Base-by-base conservation (phyloP, 2,329 filamentous ascomycete genomes). In the Thermomyces lanuginosus region DNA sequence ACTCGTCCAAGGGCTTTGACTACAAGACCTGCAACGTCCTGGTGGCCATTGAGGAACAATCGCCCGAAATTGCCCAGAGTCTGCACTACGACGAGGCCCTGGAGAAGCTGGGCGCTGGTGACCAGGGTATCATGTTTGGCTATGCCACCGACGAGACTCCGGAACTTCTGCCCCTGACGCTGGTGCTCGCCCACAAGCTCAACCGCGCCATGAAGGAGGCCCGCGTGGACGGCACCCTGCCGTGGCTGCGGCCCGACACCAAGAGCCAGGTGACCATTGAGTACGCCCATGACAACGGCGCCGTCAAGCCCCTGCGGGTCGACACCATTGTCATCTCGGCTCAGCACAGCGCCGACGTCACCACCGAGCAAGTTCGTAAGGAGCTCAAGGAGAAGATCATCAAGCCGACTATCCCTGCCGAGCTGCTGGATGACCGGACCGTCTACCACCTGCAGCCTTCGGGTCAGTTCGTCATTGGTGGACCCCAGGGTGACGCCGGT, bases 61-160 rank as follows among this genome's bases (percentile, higher is more conserved):
- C 86, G 35, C 80, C 86, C 50, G 89, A 98, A 61, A 98, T 98
- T 52, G 89, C 89, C 45, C 89, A 95, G 66, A 89, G 89, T 70
- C 81, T 98, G 31, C 82, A 95, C 70, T 92, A 92, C 60, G 89
- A 98, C 42, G 72, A 93, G 68, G 83, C 82, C 43, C 77, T 98
- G 26, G 89, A 98, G 74, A 76, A 92, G 64, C 76, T 98, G 41
- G 89, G 89, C 61, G 89, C 89, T 38, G 89, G 89, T 77, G 89
- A 98, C 64, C 89, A 98, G 70, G 89, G 89, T 69, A 93, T 98
- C 70, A 98, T 98, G 89, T 98, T 98, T 63, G 89, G 89, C 49
- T 98, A 98, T 71, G 89, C 89, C 59, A 92, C 89, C 49, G 89
- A 98, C 52, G 89, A 98, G 72, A 95, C 89, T 48, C 84, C 86